A percentile compares a stretch with the other conserved stretches of the same genome.
Conservation (phyloP, 371 early-diverging fungal species). For the Chytridium lagenaria region DNA sequence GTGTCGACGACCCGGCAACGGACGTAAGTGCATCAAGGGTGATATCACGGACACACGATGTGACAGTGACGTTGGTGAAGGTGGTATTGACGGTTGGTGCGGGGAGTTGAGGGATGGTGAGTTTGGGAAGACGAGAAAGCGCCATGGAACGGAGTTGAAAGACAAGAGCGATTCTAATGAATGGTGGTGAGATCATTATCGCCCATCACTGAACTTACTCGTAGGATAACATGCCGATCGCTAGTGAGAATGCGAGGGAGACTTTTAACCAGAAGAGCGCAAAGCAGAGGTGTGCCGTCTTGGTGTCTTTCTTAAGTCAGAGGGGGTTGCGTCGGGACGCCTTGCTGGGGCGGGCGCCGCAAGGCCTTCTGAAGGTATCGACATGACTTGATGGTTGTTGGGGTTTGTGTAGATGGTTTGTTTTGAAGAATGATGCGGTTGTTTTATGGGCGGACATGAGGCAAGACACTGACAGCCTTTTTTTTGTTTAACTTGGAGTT, state of each 20-base stretch:
- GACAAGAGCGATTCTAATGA: constrained; percentile 12
- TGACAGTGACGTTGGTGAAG: background rate
- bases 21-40: background rate
- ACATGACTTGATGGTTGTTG: background rate
- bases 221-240: constrained; percentile 3
- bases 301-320: background rate
- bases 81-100: background rate
- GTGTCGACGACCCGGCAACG: background rate
- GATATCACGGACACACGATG: background rate
- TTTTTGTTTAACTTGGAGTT: no score
- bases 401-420: background rate
- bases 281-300: background rate
- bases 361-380: no score
- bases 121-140: background rate
- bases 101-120: background rate
- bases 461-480: no score
- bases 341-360: no score
- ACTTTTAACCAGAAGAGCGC: constrained; percentile 16
- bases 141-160: background rate
- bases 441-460: no score
- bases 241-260: constrained; percentile 8
- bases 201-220: constrained; percentile 7
- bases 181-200: no score
- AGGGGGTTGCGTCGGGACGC: no score
- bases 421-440: no score